Conservation (phyloP, 805 yeast species). For the Wickerhamomyces ciferrii region DNA sequence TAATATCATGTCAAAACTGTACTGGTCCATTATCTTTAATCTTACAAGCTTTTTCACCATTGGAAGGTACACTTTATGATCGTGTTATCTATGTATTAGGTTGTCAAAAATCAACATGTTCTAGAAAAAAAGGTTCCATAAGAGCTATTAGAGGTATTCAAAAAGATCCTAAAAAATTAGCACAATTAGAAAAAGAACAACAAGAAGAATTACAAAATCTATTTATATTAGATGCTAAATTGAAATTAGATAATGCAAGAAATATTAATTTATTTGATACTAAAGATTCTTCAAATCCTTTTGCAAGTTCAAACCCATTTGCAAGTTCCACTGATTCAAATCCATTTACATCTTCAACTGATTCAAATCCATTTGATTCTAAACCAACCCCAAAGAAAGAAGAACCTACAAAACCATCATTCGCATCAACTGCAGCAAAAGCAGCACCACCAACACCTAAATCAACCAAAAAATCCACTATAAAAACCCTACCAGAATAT, state of each 20-base stretch:
- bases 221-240: conserved; percentile 39
- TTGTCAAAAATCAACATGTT: conserved; percentile 61
- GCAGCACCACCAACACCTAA: conserved; percentile 14
- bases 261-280: conserved; percentile 24
- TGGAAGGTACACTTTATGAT: conserved; percentile 68
- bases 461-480: conserved; percentile 14
- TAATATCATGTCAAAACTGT: conserved; percentile 66
- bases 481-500: conserved; percentile 38
- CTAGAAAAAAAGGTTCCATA: conserved; percentile 63
- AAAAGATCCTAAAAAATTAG: conserved; percentile 48
- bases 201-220: conserved; percentile 35
- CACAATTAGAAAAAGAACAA: conserved; percentile 31
- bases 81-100: conserved; percentile 77
- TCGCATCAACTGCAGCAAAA: conserved; percentile 29
- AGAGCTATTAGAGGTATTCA: conserved; percentile 74
- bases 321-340: conserved; percentile 21
- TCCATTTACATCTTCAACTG: conserved; percentile 12
- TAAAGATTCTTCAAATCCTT: conserved; percentile 24
- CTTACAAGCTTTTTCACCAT: conserved; percentile 76
- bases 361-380: conserved; percentile 12
- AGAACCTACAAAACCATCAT: neutral
- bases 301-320: conserved; percentile 31
- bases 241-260: conserved; percentile 36
- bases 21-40: conserved; percentile 55
- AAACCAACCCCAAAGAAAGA: conserved; percentile 3